These are phyloP conservation scores for Arachnomyces sp. DNA, from an alignment of 2,329 filamentous ascomycete genomes.

Conservation along the genomic window DNA sequence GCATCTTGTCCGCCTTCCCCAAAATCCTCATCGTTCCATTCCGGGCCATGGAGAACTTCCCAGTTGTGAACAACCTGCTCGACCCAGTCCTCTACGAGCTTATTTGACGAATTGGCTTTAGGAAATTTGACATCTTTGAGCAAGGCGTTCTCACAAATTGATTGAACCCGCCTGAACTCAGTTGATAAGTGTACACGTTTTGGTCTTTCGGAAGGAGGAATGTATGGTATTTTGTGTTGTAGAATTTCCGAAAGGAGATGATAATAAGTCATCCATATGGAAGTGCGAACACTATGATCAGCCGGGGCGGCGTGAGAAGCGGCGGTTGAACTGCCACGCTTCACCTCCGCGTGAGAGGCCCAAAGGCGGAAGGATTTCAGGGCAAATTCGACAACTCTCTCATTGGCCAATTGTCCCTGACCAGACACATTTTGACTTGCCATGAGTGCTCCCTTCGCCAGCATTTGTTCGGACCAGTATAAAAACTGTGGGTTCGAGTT, in stretches of 20 bases:
- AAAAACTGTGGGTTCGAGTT: slow-evolving; percentile 58
- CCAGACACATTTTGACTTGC: slow-evolving; percentile 46
- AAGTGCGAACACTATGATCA: slow-evolving; percentile 23
- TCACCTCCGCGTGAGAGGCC: slow-evolving; percentile 32
- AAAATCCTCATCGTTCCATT: slow-evolving; percentile 73
- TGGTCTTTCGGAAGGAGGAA: slow-evolving; percentile 25
- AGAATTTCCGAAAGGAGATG: slow-evolving; percentile 68
- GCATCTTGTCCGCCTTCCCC: slow-evolving; percentile 72
- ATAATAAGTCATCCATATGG: slow-evolving; percentile 84
- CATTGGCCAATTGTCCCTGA: slow-evolving; percentile 15
- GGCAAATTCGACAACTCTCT: slow-evolving; percentile 29
- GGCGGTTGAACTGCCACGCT: slow-evolving; percentile 19
- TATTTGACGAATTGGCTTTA: slow-evolving; percentile 68
- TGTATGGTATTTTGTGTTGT: slow-evolving; percentile 43
- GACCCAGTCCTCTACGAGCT: slow-evolving; percentile 75
- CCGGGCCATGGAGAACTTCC: slow-evolving; percentile 68
- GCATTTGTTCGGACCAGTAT: slow-evolving; percentile 70
- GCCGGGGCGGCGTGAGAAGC: slow-evolving; percentile 13
- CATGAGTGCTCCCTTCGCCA: slow-evolving; percentile 68
- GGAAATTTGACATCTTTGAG: slow-evolving; percentile 77
- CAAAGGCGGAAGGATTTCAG: slow-evolving; percentile 43
- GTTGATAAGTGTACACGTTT: slow-evolving; percentile 58
- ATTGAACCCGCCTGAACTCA: slow-evolving; percentile 73
- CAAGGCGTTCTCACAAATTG: slow-evolving; percentile 69
- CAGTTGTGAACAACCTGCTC: slow-evolving; percentile 77